Evolutionary conservation across 2,329 filamentous ascomycete species (phyloP).

Genomic region (Trichophyton verrucosum): DNA sequence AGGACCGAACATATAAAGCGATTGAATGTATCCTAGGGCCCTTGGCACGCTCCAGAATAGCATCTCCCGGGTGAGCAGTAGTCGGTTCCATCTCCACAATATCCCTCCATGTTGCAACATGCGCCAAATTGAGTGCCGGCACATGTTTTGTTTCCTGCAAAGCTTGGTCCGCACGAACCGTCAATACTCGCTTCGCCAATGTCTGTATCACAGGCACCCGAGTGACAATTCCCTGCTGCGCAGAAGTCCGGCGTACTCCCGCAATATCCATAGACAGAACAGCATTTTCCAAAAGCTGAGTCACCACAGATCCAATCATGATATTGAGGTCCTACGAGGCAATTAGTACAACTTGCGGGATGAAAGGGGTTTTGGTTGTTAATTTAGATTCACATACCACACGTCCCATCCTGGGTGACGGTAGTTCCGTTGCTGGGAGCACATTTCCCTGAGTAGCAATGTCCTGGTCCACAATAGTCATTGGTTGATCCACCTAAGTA

Average conservation of each 20-base stretch:
- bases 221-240: slow-evolving; percentile 9
- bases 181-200: slow-evolving; percentile 7
- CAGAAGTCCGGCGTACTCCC: not conserved
- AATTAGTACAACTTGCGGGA: not conserved
- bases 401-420: not conserved
- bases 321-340: not conserved
- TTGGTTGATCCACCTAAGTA: not conserved
- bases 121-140: slow-evolving; percentile 12
- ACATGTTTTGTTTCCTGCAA: slow-evolving; percentile 10
- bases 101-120: slow-evolving; percentile 11
- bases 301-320: slow-evolving; percentile 8
- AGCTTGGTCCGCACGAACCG: slow-evolving; percentile 12
- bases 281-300: slow-evolving; percentile 12
- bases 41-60: slow-evolving; percentile 13
- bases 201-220: slow-evolving; percentile 9
- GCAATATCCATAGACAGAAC: slow-evolving; percentile 11
- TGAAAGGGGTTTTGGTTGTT: slow-evolving; percentile 3
- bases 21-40: not conserved
- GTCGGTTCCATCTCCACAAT: slow-evolving; percentile 14
- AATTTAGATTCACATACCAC: not conserved
- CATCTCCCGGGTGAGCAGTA: slow-evolving; percentile 19
- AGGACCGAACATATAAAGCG: not conserved
- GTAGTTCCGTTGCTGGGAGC: not conserved
- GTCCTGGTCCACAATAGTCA: not conserved
- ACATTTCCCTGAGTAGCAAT: not conserved